These are phyloP conservation scores for Calonectria pteridis DNA, from an alignment of 2,329 filamentous ascomycete genomes.

Conservation along the genomic window DNA sequence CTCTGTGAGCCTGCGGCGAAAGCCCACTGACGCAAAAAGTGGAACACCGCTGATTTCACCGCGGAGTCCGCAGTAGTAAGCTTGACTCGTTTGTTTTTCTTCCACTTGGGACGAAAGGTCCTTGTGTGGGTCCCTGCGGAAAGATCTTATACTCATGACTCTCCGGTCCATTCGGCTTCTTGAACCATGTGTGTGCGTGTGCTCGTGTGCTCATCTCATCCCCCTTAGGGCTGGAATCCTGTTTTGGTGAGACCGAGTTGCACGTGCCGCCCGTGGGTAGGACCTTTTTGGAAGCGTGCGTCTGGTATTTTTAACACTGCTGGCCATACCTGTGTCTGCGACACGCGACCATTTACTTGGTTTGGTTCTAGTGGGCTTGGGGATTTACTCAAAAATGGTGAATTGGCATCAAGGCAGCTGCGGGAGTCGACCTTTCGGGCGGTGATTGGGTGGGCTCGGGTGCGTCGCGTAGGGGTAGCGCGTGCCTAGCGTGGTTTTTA, in stretches of 20 bases:
- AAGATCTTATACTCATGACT: not conserved
- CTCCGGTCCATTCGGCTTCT: too few species aligned
- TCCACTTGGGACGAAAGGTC: not conserved
- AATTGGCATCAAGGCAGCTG: not conserved
- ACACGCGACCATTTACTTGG: not conserved
- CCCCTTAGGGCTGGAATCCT: not conserved
- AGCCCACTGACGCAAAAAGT: not conserved
- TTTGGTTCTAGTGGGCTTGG: not conserved
- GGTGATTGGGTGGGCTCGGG: not conserved
- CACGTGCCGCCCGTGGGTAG: not conserved
- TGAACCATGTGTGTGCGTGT: too few species aligned
- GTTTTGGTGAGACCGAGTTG: not conserved
- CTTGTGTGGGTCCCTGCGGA: too few species aligned
- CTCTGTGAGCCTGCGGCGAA: not conserved
- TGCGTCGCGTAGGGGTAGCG: not conserved
- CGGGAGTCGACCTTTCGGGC: not conserved
- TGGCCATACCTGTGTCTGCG: not conserved
- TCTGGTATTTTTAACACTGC: not conserved
- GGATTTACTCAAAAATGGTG: not conserved
- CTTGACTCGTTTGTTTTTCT: not conserved
- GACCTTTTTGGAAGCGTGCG: not conserved
- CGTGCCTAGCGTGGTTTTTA: not conserved
- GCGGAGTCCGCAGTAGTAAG: not conserved
- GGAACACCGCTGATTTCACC: not conserved
- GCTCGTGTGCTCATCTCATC: too few species aligned